These are phyloP conservation scores for Zea luxurians DNA, from an alignment of 176 grass and related monocot species.

Conservation along the genomic window DNA sequence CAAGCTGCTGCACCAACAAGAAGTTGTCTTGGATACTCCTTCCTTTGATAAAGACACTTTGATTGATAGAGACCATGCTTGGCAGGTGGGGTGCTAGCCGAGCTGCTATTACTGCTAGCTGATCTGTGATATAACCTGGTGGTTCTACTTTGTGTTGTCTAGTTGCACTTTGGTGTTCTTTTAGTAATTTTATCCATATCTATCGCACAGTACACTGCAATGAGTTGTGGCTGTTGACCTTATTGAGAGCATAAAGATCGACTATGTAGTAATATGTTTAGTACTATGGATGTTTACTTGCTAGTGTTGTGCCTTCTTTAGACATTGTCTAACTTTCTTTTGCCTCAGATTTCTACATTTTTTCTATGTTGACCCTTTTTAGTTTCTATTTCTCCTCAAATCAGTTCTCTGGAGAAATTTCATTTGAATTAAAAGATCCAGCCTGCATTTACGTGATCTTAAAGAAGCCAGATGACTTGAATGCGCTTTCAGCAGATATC, in stretches of 20 bases:
- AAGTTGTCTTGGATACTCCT: too few relatives aligned
- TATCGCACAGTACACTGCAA: not conserved
- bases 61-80: too few relatives aligned
- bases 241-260: constrained; percentile 11
- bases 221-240: not conserved
- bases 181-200: constrained; percentile 21
- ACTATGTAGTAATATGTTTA: constrained; percentile 1
- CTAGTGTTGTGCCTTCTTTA: constrained; percentile 3
- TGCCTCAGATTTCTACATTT: constrained; percentile 8
- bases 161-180: not conserved
- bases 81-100: too few relatives aligned
- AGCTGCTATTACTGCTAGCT: too few relatives aligned
- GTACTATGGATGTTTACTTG: constrained; percentile 12
- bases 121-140: constrained; percentile 2
- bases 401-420: constrained; percentile 81
- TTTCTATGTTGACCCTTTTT: constrained; percentile 27
- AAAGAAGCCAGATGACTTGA: constrained; percentile 79
- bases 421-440: constrained; percentile 90
- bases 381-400: constrained; percentile 24
- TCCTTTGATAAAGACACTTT: too few relatives aligned
- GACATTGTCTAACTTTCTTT: not conserved
- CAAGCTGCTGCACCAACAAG: too few relatives aligned
- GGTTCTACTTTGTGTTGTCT: constrained; percentile 7
- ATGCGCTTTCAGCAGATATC: constrained; percentile 65
- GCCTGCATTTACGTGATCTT: constrained; percentile 70